phyloP scores from a whole-genome alignment of 2,329 filamentous ascomycete genomes.

The Tolypocladium endophyticum region DNA sequence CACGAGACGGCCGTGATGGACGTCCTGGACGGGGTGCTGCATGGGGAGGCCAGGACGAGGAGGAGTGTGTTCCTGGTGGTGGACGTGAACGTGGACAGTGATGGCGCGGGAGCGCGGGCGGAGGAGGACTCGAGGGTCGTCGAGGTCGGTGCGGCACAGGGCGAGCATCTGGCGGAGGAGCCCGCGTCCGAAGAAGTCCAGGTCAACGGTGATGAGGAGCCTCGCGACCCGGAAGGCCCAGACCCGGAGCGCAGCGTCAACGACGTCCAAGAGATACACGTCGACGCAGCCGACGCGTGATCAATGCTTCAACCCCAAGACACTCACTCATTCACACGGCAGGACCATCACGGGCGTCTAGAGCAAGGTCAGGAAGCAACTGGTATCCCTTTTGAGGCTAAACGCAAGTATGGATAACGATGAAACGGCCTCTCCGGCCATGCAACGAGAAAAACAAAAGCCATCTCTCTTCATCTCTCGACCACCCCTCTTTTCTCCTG shows the following conservation, averaged over 20 bases:
- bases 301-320: too few species aligned
- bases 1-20: constrained; percentile 6
- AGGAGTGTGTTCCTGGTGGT: constrained; percentile 14
- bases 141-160: background rate
- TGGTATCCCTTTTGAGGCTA: background rate
- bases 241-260: background rate
- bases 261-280: background rate
- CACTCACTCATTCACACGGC: background rate
- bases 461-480: background rate
- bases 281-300: background rate
- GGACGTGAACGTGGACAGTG: constrained; percentile 5
- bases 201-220: background rate
- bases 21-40: constrained; percentile 18
- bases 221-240: background rate
- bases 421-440: background rate
- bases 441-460: background rate
- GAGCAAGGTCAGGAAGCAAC: background rate
- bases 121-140: background rate
- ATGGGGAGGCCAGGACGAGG: constrained; percentile 6
- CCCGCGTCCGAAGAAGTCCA: background rate
- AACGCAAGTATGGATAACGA: background rate
- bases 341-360: background rate
- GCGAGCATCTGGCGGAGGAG: background rate
- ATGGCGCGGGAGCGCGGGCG: background rate
- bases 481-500: too few species aligned